Evolutionary conservation across 2,329 filamentous ascomycete genomes (phyloP).

Genomic region (Colletotrichum phormii): DNA sequence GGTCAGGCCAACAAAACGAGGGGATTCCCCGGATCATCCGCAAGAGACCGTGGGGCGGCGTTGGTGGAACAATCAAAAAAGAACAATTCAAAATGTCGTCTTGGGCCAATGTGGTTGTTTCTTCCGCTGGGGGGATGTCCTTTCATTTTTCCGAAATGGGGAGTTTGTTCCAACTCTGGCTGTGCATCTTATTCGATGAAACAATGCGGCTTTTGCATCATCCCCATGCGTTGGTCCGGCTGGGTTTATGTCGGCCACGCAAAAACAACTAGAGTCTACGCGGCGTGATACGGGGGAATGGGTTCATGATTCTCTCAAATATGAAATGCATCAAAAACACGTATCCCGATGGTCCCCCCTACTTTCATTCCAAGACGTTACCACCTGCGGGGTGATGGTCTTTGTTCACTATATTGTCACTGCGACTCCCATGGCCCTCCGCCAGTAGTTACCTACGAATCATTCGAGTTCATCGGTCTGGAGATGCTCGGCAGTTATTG

Average conservation of each 20-base stretch:
- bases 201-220: conserved; percentile 34
- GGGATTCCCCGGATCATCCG: conserved; percentile 37
- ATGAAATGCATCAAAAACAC: conserved; percentile 36
- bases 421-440: not conserved
- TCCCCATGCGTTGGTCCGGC: conserved; percentile 31
- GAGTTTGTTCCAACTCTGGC: conserved; percentile 26
- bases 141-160: conserved; percentile 17
- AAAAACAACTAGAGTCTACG: conserved; percentile 38
- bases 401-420: not conserved
- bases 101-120: conserved; percentile 29
- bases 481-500: not conserved
- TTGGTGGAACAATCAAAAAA: conserved; percentile 37
- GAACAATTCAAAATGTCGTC: conserved; percentile 33
- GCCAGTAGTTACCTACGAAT: not conserved
- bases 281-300: conserved; percentile 39
- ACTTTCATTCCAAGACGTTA: not conserved
- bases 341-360: conserved; percentile 12
- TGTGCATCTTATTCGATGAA: conserved; percentile 34
- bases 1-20: conserved; percentile 30
- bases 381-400: not conserved
- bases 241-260: conserved; percentile 19
- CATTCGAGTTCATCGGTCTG: too few species aligned
- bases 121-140: conserved; percentile 17
- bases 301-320: conserved; percentile 41
- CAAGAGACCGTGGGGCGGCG: conserved; percentile 34